Conservation (phyloP, 306 rosid species). For the Cicer arietinum region DNA sequence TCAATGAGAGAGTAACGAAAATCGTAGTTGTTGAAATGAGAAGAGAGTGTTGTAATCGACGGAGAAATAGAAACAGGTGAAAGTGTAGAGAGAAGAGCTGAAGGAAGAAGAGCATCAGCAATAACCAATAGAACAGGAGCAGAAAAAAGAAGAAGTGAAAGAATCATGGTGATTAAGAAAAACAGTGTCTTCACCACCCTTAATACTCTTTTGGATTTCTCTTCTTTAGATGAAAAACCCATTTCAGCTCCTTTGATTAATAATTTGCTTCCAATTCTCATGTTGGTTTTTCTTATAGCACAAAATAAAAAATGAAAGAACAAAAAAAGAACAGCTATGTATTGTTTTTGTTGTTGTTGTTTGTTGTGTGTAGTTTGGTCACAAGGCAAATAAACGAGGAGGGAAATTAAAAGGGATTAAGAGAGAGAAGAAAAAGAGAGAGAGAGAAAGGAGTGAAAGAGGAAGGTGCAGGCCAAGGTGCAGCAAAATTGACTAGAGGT, state of each 20-base stretch:
- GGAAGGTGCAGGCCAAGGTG: conserved; percentile 63
- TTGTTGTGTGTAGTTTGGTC: background rate
- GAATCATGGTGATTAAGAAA: conserved; percentile 82
- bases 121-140: conserved; percentile 81
- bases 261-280: conserved; percentile 1
- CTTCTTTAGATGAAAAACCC: conserved; percentile 84
- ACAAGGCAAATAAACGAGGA: conserved; percentile 29
- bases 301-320: too few relatives aligned
- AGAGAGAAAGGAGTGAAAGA: background rate
- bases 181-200: conserved; percentile 81
- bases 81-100: conserved; percentile 73
- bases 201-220: conserved; percentile 62
- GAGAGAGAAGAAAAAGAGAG: conserved; percentile 36
- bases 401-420: background rate
- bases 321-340: background rate
- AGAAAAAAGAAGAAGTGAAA: conserved; percentile 77
- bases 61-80: conserved; percentile 56
- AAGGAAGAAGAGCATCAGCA: conserved; percentile 79
- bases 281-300: background rate
- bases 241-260: conserved; percentile 38
- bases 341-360: conserved; percentile 1
- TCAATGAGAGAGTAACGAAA: conserved; percentile 85
- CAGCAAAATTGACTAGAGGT: conserved; percentile 55
- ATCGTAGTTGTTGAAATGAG: conserved; percentile 75
- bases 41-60: conserved; percentile 59